Base-by-base conservation (phyloP, 106 monocot species). In the Phalaenopsis equestris region DNA sequence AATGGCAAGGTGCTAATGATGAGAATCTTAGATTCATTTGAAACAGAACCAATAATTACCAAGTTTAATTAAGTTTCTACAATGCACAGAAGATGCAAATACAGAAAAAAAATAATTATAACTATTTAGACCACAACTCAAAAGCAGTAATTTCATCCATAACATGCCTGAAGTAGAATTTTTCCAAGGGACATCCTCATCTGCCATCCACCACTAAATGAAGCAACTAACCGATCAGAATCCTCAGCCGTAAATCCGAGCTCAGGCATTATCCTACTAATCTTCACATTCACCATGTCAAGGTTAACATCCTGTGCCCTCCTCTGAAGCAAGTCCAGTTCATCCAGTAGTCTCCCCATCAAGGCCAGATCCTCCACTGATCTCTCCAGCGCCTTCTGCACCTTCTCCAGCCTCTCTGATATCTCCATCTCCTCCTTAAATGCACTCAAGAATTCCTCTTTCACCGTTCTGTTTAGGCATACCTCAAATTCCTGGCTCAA, bases 171-270 rank as follows among this genome's bases (percentile, higher is more conserved):
- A 80, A 99, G 95, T 41, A 99, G 86, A 83, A 95, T 95, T 80
- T 99, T 95, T 49, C 99, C 99, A 30, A 99, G 93, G 52, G 89
- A 93, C 86, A 99, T 95, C 83, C 99, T 94, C 99, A 99, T 95
- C 86, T 95, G 94, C 99, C 95, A 99, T 37, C 99, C 94, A 16
- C 99, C 85, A 76, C 99, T 95, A 55, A 95, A 99, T 5, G 99
- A 99, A 1, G 94, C 92, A 37, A 99, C 99, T 30, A 99, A 84
- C 67, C 95, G 80, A 65, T 99, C 99, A n/a, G 89, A 83, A 77
- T 95, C 99, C 87, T 95, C 99, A 0, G 88, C 87, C 0, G 80
- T 21, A 79, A 99, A 99, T 65, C 94, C 94, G 18, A 99, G 84
- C 79, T 91, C 95, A 0, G 95, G 99, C 99, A 99, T 95, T 77